A percentile compares a stretch with the other conserved stretches of the same genome.
phyloP scores from a whole-genome alignment of 2,329 filamentous ascomycete genomes.

The Fonsecaea monophora region DNA sequence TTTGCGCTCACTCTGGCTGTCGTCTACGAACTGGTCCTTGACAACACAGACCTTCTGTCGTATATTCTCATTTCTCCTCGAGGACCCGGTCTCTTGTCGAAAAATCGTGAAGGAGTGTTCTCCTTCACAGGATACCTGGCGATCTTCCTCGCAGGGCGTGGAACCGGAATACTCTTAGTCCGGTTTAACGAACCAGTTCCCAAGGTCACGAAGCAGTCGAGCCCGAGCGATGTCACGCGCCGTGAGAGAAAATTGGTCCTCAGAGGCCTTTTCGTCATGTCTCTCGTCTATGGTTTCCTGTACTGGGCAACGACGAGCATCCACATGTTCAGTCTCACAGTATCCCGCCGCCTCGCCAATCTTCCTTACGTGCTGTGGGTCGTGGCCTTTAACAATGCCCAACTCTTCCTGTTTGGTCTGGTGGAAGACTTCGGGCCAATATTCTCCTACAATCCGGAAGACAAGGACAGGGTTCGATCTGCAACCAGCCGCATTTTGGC shows the following conservation, averaged over 20 bases:
- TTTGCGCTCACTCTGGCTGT: constrained; percentile 73
- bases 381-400: constrained; percentile 85
- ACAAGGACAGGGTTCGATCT: constrained; percentile 64
- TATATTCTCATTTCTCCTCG: constrained; percentile 85
- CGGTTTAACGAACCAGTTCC: constrained; percentile 16
- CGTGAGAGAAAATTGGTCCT: constrained; percentile 33
- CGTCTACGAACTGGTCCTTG: constrained; percentile 76
- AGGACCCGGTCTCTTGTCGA: constrained; percentile 74
- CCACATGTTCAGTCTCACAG: constrained; percentile 70
- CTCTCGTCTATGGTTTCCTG: constrained; percentile 68
- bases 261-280: constrained; percentile 25
- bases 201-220: neutral
- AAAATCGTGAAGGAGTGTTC: constrained; percentile 95
- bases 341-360: constrained; percentile 90
- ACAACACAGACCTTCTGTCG: constrained; percentile 77
- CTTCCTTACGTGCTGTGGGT: constrained; percentile 94
- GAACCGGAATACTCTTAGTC: constrained; percentile 79
- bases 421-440: constrained; percentile 67
- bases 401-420: constrained; percentile 77
- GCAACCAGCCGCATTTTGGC: constrained; percentile 82
- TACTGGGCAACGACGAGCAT: constrained; percentile 74
- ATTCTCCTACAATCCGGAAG: constrained; percentile 54
- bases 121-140: constrained; percentile 93
- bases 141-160: constrained; percentile 90
- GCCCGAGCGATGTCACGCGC: neutral